phyloP scores from a whole-genome alignment of 2,329 filamentous ascomycete species.

The Ophiostoma sp. region DNA sequence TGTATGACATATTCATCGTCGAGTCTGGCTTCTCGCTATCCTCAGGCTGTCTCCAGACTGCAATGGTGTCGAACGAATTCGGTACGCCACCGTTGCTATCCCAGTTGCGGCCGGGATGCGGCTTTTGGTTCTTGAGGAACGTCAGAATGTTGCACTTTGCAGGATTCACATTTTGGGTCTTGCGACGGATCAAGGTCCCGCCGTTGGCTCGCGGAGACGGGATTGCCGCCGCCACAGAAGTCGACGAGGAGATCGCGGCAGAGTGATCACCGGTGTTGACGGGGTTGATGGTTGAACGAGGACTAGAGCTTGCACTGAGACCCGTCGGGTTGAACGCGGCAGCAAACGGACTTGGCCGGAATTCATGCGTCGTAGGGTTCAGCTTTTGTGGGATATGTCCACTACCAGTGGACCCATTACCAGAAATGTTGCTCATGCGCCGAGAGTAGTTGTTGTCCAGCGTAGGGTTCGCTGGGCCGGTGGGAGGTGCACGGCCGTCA shows the following conservation, averaged over 20 bases:
- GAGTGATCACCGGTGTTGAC: conserved; percentile 24
- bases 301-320: conserved; percentile 66
- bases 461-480: conserved; percentile 58
- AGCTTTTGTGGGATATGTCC: conserved; percentile 51
- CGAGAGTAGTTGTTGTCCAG: conserved; percentile 49
- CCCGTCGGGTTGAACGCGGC: conserved; percentile 71
- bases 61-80: conserved; percentile 74
- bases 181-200: conserved; percentile 55
- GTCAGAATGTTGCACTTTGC: conserved; percentile 58
- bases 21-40: conserved; percentile 63
- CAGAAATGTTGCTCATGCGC: conserved; percentile 46
- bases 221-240: conserved; percentile 10
- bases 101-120: conserved; percentile 50
- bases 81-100: conserved; percentile 75
- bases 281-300: conserved; percentile 56
- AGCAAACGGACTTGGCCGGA: conserved; percentile 78
- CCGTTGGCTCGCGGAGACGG: conserved; percentile 15
- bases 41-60: conserved; percentile 63
- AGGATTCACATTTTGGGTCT: conserved; percentile 64
- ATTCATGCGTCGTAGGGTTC: conserved; percentile 67
- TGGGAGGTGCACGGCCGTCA: conserved; percentile 66
- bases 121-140: conserved; percentile 48
- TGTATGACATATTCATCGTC: conserved; percentile 62
- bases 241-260: conserved; percentile 25
- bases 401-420: conserved; percentile 29